Conservation (phyloP, 228 moss, liverwort and hornwort species). For the Sphagnum magellanicum region DNA sequence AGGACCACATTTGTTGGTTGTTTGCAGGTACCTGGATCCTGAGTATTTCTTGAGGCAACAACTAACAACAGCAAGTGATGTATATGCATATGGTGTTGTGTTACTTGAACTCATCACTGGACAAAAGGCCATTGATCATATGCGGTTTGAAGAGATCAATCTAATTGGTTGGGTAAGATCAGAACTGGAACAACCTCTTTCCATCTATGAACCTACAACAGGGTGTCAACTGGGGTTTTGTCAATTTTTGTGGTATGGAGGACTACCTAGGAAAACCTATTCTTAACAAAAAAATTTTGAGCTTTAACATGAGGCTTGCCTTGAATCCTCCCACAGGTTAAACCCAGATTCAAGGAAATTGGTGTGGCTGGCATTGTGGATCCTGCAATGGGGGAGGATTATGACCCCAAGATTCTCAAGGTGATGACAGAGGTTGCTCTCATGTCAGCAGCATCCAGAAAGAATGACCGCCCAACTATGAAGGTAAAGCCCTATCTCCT, state of each 20-base stretch:
- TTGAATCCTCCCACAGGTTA: conserved; percentile 19
- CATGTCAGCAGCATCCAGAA: conserved; percentile 33
- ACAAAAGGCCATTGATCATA: conserved; percentile 35
- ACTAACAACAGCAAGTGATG: conserved; percentile 43
- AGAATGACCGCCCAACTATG: conserved; percentile 41
- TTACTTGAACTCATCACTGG: conserved; percentile 45
- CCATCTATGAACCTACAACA: neutral
- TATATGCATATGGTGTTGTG: conserved; percentile 39
- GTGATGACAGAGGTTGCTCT: conserved; percentile 39
- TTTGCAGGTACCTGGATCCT: conserved; percentile 60
- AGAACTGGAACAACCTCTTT: neutral
- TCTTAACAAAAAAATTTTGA: neutral
- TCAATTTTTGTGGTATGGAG: neutral
- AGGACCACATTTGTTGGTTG: too few relatives aligned
- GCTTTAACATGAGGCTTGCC: neutral
- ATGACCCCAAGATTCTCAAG: conserved; percentile 26
- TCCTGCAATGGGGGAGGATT: conserved; percentile 27
- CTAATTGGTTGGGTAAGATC: conserved; percentile 32
- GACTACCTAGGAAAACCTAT: neutral
- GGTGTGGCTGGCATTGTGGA: conserved; percentile 38
- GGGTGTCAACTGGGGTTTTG: neutral
- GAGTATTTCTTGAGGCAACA: conserved; percentile 55
- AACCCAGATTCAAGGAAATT: conserved; percentile 27
- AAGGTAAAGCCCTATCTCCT: conserved; percentile 17
- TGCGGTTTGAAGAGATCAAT: conserved; percentile 34